phyloP scores from a whole-genome alignment of 768 basidiomycete genomes.

The Leucocoprinus birnbaumii region DNA sequence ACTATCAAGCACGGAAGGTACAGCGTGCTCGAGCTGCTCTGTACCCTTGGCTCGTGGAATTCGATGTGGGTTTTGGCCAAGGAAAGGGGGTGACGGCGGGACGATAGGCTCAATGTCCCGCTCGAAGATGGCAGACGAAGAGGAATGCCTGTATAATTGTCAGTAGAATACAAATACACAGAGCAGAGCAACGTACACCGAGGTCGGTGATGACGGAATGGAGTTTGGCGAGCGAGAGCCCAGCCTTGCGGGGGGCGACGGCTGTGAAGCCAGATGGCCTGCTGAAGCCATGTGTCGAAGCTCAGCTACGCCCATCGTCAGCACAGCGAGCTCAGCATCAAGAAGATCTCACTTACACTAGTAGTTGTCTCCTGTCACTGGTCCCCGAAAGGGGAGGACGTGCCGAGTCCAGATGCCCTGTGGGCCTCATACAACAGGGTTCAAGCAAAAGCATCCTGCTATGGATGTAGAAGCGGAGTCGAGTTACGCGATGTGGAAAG shows the following conservation, averaged over 20 bases:
- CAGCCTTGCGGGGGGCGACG: conserved; percentile 37
- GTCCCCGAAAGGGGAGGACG: too few relatives aligned
- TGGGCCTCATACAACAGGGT: too few relatives aligned
- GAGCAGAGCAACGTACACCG: conserved; percentile 50
- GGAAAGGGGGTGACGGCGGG: conserved; percentile 32
- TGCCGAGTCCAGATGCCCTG: too few relatives aligned
- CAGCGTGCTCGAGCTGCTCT: conserved; percentile 73
- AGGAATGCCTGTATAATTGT: conserved; percentile 63
- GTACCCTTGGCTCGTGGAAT: conserved; percentile 70
- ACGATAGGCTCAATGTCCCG: conserved; percentile 78
- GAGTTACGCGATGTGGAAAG: too few relatives aligned
- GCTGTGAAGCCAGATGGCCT: conserved; percentile 32
- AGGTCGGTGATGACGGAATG: conserved; percentile 78
- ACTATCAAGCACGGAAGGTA: conserved; percentile 82
- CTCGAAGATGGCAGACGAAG: conserved; percentile 89
- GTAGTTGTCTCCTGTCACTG: too few relatives aligned
- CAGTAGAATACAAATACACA: too few relatives aligned
- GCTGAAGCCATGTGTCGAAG: conserved; percentile 57
- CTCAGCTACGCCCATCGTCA: conserved; percentile 23
- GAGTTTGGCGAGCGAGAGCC: conserved; percentile 70
- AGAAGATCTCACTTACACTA: too few relatives aligned
- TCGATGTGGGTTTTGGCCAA: conserved; percentile 58
- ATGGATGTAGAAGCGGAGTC: too few relatives aligned
- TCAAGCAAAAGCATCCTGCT: too few relatives aligned
- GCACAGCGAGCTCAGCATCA: too few relatives aligned